Evolutionary conservation across 2,329 filamentous ascomycete genomes (phyloP).

Genomic region (Fusarium guadeloupense): DNA sequence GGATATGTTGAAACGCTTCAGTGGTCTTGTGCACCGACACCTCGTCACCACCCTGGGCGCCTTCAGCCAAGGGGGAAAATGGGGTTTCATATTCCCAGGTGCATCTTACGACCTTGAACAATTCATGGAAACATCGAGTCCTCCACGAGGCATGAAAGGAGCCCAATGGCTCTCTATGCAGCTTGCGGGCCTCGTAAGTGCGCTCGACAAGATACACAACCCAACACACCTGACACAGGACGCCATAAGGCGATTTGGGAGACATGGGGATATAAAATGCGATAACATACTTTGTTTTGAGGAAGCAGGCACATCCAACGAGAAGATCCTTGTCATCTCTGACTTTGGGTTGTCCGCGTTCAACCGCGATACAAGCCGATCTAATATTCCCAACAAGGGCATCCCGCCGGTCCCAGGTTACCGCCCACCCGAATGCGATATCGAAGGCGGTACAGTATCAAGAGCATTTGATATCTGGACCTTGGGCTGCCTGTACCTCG

Average conservation of each 20-base stretch:
- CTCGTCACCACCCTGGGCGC: slow-evolving; percentile 8
- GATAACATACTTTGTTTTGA: slow-evolving; percentile 23
- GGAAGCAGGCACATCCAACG: fast-evolving
- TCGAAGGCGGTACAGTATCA: background rate
- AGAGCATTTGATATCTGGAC: slow-evolving; percentile 23
- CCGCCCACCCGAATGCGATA: slow-evolving; percentile 16
- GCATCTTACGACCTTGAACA: background rate
- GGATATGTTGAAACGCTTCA: slow-evolving; percentile 7
- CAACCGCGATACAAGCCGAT: slow-evolving; percentile 12
- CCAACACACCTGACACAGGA: background rate
- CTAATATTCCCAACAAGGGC: slow-evolving; percentile 14
- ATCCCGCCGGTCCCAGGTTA: slow-evolving; percentile 3
- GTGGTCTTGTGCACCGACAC: background rate
- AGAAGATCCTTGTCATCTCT: slow-evolving; percentile 1
- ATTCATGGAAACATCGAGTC: background rate
- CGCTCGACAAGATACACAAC: slow-evolving; percentile 17
- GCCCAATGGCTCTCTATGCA: background rate
- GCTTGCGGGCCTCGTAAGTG: slow-evolving; percentile 5
- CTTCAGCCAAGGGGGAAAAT: background rate
- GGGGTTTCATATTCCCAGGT: slow-evolving; percentile 13
- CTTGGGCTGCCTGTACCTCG: slow-evolving; percentile 14
- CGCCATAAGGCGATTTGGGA: background rate
- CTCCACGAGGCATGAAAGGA: background rate
- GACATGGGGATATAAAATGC: slow-evolving; percentile 13
- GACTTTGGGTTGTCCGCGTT: slow-evolving; percentile 7